phyloP scores from a whole-genome alignment of 129 eudicot genomes.

The Flaveria brownii region DNA sequence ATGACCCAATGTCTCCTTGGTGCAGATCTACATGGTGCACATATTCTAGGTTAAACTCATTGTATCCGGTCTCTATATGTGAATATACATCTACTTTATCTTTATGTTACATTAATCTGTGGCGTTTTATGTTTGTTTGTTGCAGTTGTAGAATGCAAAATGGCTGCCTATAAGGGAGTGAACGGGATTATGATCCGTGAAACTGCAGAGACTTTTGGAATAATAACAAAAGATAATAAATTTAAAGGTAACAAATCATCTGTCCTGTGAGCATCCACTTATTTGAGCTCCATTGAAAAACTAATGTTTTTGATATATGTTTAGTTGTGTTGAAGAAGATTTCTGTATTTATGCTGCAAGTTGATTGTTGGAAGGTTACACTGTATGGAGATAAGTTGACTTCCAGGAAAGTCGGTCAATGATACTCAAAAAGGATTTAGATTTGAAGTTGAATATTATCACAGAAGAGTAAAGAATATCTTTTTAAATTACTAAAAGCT shows the following conservation, averaged over 20 bases:
- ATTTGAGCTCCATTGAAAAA: not conserved
- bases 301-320: conserved; percentile 12
- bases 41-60: conserved; percentile 57
- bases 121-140: conserved; percentile 19
- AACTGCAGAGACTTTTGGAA: conserved; percentile 85
- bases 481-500: no score
- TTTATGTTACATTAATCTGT: not conserved
- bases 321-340: conserved; percentile 78
- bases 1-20: conserved; percentile 61
- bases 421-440: conserved; percentile 9
- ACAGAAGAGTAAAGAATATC: no score
- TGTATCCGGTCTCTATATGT: conserved; percentile 9
- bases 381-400: conserved; percentile 69
- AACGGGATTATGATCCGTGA: conserved; percentile 85
- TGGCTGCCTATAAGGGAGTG: conserved; percentile 54
- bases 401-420: conserved; percentile 60
- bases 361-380: conserved; percentile 87
- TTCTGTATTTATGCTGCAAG: conserved; percentile 83
- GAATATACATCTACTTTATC: not conserved
- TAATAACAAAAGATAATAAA: conserved; percentile 67
- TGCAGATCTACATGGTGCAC: conserved; percentile 90
- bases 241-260: conserved; percentile 52
- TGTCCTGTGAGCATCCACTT: not conserved
- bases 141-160: conserved; percentile 75
- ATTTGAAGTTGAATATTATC: no score